Evolutionary conservation across 805 yeast genomes (phyloP).

Genomic region (Millerozyma miso): DNA sequence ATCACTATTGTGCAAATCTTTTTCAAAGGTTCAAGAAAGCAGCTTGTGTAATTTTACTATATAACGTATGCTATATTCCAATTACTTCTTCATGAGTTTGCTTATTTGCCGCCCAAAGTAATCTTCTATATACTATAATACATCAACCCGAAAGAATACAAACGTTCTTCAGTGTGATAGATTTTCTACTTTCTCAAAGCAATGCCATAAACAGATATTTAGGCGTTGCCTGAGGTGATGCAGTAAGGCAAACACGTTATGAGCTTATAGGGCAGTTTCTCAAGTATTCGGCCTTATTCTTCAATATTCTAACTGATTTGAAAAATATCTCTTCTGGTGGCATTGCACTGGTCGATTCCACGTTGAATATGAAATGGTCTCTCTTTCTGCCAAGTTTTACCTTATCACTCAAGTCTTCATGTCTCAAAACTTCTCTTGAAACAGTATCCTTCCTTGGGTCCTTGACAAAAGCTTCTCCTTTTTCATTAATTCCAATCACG

Average conservation of each 20-base stretch:
- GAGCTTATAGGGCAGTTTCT: slow-evolving; percentile 74
- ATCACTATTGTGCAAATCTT: slow-evolving; percentile 63
- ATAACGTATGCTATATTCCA: neutral
- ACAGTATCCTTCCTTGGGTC: slow-evolving; percentile 96
- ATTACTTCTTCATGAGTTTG: neutral
- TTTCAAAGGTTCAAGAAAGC: slow-evolving; percentile 69
- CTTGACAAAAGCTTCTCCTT: slow-evolving; percentile 71
- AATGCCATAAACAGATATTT: too few species aligned
- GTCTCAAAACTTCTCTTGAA: slow-evolving; percentile 92
- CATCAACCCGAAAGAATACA: neutral
- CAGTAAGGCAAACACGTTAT: slow-evolving; percentile 17
- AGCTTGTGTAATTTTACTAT: slow-evolving; percentile 41
- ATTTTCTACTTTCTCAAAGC: too few species aligned
- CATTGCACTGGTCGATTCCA: slow-evolving; percentile 96
- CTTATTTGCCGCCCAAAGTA: neutral
- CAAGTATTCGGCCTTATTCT: slow-evolving; percentile 77
- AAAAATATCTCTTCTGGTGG: slow-evolving; percentile 93
- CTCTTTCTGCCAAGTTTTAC: slow-evolving; percentile 89
- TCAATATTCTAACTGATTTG: slow-evolving; percentile 81
- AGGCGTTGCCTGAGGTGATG: too few species aligned
- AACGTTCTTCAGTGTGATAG: neutral
- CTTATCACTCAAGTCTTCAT: slow-evolving; percentile 82
- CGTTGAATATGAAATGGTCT: slow-evolving; percentile 90
- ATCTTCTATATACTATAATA: neutral
- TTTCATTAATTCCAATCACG: slow-evolving; percentile 69